Base-by-base conservation (phyloP, 1,139 yeast genomes). In the Debaryomycetaceae sp. region DNA sequence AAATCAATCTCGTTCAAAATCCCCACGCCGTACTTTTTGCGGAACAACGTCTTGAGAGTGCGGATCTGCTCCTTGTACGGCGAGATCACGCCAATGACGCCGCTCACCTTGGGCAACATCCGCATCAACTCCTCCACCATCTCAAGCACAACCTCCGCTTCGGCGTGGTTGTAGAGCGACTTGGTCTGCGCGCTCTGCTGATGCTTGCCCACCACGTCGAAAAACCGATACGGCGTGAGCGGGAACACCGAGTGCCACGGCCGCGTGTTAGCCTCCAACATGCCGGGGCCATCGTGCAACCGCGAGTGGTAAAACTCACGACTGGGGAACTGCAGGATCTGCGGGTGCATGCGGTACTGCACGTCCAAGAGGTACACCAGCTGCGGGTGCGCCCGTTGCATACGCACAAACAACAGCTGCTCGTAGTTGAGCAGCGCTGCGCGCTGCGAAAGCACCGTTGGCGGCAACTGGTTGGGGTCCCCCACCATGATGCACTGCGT, bases 381-480 rank as follows among this genome's bases (percentile, higher is more conserved):
- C 41, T 61, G 66, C 20, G 74, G 79, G 46, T 71, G 48, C 34
- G 72, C 75, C 38, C 76, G 75, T 46, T 83, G 95, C 94, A 93
- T 88, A 44, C 99, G 73, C 18, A 89, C 97, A 56, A 93, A 93
- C 49, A 93, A 67, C 50, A 95, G 83, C 53, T 89, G 95, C 41
- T 91, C 96, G 49, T 93, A 93, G 27, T 78, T 76, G 40, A 71
- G 74, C 5, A 75, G 66, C 1, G 94, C 80, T 1, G 97, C 97
- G 6, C 78, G 80, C 46, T 83, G 89, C 0, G 98, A 91, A 16
- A 93, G 59, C n/a, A 93, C 98, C 0, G 99, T 93, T 1, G 99
- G 99, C 0, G 98, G 99, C 40, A 93, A 70, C 61, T 93, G 99
- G 51, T 91, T 89, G 2, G 98, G 98, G 63, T 93, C 99, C 50